Evolutionary conservation across 208 protist species (phyloP), one percentile per base, ranked within the genome.

Genomic region (Trypanosoma congolense): DNA sequence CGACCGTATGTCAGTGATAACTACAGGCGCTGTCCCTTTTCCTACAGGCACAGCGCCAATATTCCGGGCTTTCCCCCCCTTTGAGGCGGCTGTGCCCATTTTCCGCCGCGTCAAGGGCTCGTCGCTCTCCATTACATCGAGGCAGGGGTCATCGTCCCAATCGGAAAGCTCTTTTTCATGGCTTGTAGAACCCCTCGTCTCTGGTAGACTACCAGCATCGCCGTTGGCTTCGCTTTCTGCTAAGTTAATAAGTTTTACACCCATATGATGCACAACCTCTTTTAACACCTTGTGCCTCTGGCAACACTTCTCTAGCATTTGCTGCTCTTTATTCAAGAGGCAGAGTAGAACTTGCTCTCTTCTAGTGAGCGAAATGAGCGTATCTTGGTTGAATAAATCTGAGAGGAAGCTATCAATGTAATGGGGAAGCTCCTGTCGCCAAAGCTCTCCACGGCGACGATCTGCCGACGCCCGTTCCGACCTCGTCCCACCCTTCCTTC

Each of bases 261-360:
- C 71, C 10, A 58, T 44, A 0, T 29, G 40, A 9, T 51, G 46
- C 36, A 80, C 43, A 12, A 54, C 19, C 18, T 77, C 46, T 31
- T 54, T 35, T 25, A 81, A 70, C 41, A 63, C 31, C 18, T 56
- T 29, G 18, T 79, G 52, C 24, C 64, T 52, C 25, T 61, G 56
- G 44, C 72, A 70, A 43, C 55, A 70, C 28, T 22, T n/a, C 36
- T 73, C 61, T 14, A 46, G 44, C 35, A 56, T 51, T 21, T 53
- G 51, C 43, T 67, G 59, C 54, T 78, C 66, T 24, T 57, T 58
- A 24, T 56, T 61, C 4, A 69, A 54, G 9, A 77, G 49, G 14
- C 61, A 28, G 22, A 77, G 49, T 8, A 77, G 65, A 26, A 25
- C 41, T 8, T 22, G 3, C 45, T 74, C 61, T 9, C 36, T 41